Evolutionary conservation across 2,329 filamentous ascomycete species (phyloP).

Genomic region (Aureobasidium sp.): DNA sequence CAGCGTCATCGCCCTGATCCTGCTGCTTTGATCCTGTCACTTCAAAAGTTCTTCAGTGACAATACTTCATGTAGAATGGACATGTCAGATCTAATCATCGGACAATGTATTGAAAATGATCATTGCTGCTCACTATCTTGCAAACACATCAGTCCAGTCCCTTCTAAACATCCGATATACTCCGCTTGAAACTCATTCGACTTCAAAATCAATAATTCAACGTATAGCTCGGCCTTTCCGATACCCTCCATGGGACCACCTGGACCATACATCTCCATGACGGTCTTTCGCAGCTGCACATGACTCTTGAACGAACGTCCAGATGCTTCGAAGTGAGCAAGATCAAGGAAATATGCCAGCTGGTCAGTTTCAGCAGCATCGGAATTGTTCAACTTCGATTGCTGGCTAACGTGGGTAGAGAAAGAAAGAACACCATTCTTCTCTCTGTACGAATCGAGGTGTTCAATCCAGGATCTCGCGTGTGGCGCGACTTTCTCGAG

Average conservation of each 20-base stretch:
- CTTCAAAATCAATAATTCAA: neutral
- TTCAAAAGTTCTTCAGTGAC: too few relatives aligned
- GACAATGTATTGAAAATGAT: too few relatives aligned
- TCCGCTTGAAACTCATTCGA: neutral
- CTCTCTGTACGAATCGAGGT: neutral
- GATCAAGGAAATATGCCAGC: conserved; percentile 1
- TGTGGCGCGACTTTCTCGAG: neutral
- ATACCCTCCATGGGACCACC: neutral
- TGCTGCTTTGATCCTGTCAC: too few relatives aligned
- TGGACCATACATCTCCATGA: conserved; percentile 1
- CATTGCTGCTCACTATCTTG: neutral
- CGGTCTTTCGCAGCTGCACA: neutral
- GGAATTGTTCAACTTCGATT: neutral
- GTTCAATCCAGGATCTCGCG: neutral
- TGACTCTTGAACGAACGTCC: neutral
- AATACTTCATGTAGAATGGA: too few relatives aligned
- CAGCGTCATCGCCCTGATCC: too few relatives aligned
- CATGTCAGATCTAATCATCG: neutral
- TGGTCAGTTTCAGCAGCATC: neutral
- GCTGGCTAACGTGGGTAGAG: neutral
- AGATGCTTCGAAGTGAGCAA: neutral
- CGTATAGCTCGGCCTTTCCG: neutral
- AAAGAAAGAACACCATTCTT: conserved; percentile 1
- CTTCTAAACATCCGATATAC: neutral
- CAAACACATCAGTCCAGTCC: neutral